phyloP scores from a whole-genome alignment of 352 stramenopile genomes.

The Lagenidium sp. region DNA sequence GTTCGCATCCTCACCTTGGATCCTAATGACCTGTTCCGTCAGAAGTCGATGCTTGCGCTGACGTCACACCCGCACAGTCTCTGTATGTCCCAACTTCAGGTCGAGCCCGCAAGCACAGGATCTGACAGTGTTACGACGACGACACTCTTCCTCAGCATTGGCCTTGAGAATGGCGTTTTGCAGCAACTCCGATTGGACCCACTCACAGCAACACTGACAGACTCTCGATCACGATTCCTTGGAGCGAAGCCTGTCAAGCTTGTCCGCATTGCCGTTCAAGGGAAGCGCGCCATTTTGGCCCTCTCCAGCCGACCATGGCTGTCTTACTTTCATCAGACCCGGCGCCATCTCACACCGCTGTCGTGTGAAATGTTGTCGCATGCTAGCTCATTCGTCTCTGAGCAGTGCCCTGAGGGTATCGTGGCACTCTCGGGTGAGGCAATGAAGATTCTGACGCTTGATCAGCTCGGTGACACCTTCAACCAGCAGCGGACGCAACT shows the following conservation, averaged over 20 bases:
- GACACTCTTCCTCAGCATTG: constrained; percentile 78
- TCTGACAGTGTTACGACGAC: constrained; percentile 46
- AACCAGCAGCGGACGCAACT: constrained; percentile 94
- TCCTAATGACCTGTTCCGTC: constrained; percentile 84
- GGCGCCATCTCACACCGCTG: constrained; percentile 90
- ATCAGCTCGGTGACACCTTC: constrained; percentile 94
- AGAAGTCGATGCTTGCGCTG: constrained; percentile 77
- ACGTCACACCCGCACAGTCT: constrained; percentile 79
- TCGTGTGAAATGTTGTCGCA: constrained; percentile 94
- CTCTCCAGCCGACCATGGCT: constrained; percentile 96
- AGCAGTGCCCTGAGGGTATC: constrained; percentile 95
- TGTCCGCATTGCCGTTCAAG: constrained; percentile 88
- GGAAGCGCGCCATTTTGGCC: constrained; percentile 88
- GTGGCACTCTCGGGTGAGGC: constrained; percentile 94
- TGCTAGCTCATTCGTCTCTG: constrained; percentile 94
- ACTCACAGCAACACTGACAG: constrained; percentile 73
- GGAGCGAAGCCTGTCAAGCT: constrained; percentile 93
- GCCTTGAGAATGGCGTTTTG: constrained; percentile 94
- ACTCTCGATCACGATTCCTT: constrained; percentile 92
- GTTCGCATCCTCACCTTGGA: constrained; percentile 94
- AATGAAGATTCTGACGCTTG: constrained; percentile 96
- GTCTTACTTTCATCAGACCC: constrained; percentile 88
- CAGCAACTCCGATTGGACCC: constrained; percentile 89
- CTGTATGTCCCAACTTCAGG: constrained; percentile 71
- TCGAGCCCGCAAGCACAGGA: constrained; percentile 43